These are phyloP conservation scores for Chalciporus piperatoides DNA, from an alignment of 1,284 basidiomycete species.

Conservation along the genomic window DNA sequence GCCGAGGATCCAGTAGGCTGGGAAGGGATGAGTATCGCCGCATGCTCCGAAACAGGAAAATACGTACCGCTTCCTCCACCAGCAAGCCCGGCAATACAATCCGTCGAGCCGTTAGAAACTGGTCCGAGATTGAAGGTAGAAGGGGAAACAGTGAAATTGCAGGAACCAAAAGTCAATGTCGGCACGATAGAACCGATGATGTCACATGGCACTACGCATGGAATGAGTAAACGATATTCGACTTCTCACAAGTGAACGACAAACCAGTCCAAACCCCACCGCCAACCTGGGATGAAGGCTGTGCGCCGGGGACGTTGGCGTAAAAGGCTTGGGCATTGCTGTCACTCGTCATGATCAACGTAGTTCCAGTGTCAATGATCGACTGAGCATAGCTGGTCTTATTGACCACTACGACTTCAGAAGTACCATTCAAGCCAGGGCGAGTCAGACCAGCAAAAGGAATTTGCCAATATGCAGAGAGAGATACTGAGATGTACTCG, in stretches of 20 bases:
- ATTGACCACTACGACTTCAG: conserved; percentile 26
- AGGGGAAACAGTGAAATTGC: conserved; percentile 26
- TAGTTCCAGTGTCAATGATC: conserved; percentile 32
- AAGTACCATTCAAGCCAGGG: conserved; percentile 18
- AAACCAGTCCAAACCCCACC: conserved; percentile 27
- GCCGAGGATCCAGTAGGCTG: conserved; percentile 32
- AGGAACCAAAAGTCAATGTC: conserved; percentile 27
- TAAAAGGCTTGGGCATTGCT: conserved; percentile 24
- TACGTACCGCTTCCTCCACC: conserved; percentile 26
- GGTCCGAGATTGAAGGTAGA: conserved; percentile 30
- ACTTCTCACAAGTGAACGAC: neutral
- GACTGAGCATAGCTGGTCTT: conserved; percentile 28
- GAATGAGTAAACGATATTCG: conserved; percentile 1
- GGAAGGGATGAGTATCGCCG: neutral
- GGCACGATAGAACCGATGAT: conserved; percentile 22
- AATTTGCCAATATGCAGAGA: conserved; percentile 30
- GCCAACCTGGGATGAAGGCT: conserved; percentile 12
- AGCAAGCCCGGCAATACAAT: conserved; percentile 29
- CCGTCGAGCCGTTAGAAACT: conserved; percentile 19
- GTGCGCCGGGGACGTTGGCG: conserved; percentile 24
- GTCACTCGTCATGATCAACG: conserved; percentile 29
- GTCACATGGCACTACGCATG: conserved; percentile 14
- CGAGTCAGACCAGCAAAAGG: conserved; percentile 27
- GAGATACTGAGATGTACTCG: conserved; percentile 29
- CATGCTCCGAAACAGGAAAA: neutral